phyloP scores from a whole-genome alignment of 2,329 filamentous ascomycete species.

The Aspergillus tanneri region DNA sequence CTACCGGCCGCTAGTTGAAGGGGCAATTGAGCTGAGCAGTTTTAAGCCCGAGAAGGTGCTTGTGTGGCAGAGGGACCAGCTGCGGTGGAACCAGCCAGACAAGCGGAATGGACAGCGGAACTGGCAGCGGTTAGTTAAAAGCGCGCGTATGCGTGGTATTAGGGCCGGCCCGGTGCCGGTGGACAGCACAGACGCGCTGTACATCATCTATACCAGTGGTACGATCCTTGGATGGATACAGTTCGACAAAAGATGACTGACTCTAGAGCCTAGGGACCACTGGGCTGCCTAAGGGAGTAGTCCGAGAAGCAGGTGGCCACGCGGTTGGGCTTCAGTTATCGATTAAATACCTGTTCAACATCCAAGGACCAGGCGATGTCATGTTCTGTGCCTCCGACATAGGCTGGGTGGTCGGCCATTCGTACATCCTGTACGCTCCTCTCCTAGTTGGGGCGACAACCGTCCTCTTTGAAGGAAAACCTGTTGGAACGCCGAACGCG shows the following conservation, averaged over 20 bases:
- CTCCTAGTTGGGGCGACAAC: slow-evolving; percentile 82
- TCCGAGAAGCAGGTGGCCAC: slow-evolving; percentile 80
- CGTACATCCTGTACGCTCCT: slow-evolving; percentile 86
- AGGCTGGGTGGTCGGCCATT: slow-evolving; percentile 85
- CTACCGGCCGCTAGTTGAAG: slow-evolving; percentile 76
- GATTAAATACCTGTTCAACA: slow-evolving; percentile 77
- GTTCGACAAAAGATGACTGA: slow-evolving; percentile 11
- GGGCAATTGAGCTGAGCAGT: slow-evolving; percentile 64
- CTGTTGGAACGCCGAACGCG: slow-evolving; percentile 82
- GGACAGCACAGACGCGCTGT: slow-evolving; percentile 74
- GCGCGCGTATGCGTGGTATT: slow-evolving; percentile 64
- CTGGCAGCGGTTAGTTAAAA: slow-evolving; percentile 76
- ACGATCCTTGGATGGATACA: slow-evolving; percentile 1
- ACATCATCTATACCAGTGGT: slow-evolving; percentile 84
- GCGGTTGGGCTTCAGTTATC: slow-evolving; percentile 81
- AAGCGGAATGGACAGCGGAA: slow-evolving; percentile 68
- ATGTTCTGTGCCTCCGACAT: slow-evolving; percentile 81
- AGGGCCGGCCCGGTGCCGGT: slow-evolving; percentile 75
- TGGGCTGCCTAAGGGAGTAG: slow-evolving; percentile 76
- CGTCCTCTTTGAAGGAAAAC: slow-evolving; percentile 91
- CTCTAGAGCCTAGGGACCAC: slow-evolving; percentile 67
- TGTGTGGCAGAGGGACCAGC: slow-evolving; percentile 79
- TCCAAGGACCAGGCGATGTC: slow-evolving; percentile 81
- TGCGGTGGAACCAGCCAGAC: slow-evolving; percentile 69
- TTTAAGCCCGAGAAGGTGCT: slow-evolving; percentile 73